These are phyloP conservation scores for Kuraishia hungarica DNA, from an alignment of 805 yeast genomes.

Conservation along the genomic window DNA sequence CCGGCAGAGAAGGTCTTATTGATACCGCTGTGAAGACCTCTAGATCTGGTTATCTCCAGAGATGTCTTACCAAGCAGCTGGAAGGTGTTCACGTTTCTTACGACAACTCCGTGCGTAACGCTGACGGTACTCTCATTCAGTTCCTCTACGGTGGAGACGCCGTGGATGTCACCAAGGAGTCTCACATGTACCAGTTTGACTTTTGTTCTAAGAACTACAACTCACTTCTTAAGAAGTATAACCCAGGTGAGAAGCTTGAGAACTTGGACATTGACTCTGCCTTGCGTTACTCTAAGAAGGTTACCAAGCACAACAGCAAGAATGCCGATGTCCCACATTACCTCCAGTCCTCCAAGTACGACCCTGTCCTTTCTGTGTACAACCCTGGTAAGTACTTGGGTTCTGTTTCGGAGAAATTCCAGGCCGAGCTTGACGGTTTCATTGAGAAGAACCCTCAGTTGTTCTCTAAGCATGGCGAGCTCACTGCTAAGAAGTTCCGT, in stretches of 20 bases:
- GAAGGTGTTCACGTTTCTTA: conserved; percentile 94
- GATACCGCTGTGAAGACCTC: conserved; percentile 99
- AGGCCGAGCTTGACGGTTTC: conserved; percentile 66
- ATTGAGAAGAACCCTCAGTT: conserved; percentile 44
- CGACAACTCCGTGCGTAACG: conserved; percentile 93
- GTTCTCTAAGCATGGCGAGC: conserved; percentile 46
- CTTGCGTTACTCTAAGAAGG: conserved; percentile 70
- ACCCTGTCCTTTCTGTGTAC: conserved; percentile 79
- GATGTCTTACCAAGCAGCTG: conserved; percentile 95
- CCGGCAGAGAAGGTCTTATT: conserved; percentile 99
- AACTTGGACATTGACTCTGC: conserved; percentile 84
- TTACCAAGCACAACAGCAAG: conserved; percentile 62
- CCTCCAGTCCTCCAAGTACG: conserved; percentile 57
- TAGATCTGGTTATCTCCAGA: conserved; percentile 94
- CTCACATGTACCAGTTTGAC: conserved; percentile 86
- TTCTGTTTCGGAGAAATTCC: conserved; percentile 85
- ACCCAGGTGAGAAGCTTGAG: conserved; percentile 64
- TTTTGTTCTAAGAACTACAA: conserved; percentile 91
- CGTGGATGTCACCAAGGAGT: conserved; percentile 88
- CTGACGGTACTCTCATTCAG: conserved; percentile 89
- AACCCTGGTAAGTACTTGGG: conserved; percentile 91
- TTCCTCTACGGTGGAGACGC: conserved; percentile 98
- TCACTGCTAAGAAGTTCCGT: conserved; percentile 77
- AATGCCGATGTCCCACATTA: conserved; percentile 56
- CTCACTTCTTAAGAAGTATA: conserved; percentile 76